These are phyloP conservation scores for Apodospora peruviana DNA, from an alignment of 495 filamentous ascomycete species.

Conservation along the genomic window DNA sequence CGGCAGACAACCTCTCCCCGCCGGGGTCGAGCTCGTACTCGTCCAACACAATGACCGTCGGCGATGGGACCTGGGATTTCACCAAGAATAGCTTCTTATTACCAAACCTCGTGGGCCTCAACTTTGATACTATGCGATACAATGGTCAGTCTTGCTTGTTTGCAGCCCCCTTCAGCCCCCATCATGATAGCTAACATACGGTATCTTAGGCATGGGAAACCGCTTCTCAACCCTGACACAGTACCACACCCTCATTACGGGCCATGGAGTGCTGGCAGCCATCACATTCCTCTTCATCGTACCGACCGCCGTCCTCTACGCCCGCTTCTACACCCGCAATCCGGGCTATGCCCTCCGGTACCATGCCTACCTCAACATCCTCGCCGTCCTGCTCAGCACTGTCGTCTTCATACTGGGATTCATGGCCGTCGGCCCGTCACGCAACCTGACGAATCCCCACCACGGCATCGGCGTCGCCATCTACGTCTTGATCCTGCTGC, in stretches of 20 bases:
- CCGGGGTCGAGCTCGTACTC: conserved; percentile 77
- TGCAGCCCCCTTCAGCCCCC: background rate
- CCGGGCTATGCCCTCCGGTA: conserved; percentile 64
- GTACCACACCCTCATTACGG: conserved; percentile 75
- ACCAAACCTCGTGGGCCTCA: conserved; percentile 78
- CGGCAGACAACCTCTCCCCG: conserved; percentile 54
- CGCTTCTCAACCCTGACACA: conserved; percentile 68
- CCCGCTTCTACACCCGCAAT: conserved; percentile 60
- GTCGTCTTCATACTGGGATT: conserved; percentile 72
- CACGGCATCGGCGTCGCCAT: conserved; percentile 89
- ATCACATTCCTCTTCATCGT: conserved; percentile 85
- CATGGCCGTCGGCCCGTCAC: conserved; percentile 67
- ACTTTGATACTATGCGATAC: conserved; percentile 92
- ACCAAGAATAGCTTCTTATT: conserved; percentile 79
- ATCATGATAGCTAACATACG: background rate
- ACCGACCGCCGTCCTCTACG: conserved; percentile 69
- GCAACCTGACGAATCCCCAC: conserved; percentile 88
- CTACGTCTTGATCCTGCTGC: conserved; percentile 77
- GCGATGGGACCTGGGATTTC: conserved; percentile 89
- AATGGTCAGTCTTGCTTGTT: conserved; percentile 61
- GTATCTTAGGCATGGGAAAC: conserved; percentile 75
- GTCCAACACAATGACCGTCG: conserved; percentile 77
- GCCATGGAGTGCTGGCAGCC: conserved; percentile 78
- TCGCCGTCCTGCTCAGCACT: conserved; percentile 66
- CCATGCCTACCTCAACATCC: conserved; percentile 83